These are phyloP conservation scores for Codiaeum variegatum DNA, from an alignment of 441 rosid genomes.

Conservation along the genomic window DNA sequence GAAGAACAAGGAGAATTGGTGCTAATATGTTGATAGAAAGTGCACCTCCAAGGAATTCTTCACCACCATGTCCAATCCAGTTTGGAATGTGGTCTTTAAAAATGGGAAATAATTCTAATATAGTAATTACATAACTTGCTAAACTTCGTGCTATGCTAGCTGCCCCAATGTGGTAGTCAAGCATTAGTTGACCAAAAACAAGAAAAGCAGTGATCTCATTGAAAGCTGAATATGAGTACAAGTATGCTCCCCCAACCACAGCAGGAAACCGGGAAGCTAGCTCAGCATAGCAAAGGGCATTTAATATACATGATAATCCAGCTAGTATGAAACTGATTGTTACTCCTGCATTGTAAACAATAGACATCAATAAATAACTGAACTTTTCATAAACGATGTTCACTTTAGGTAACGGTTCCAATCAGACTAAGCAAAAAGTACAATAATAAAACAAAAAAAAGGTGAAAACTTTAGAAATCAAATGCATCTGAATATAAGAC, in stretches of 20 bases:
- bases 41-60: slow-evolving; percentile 76
- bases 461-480: background rate
- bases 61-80: slow-evolving; percentile 84
- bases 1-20: slow-evolving; percentile 59
- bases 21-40: slow-evolving; percentile 79
- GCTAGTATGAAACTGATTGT: slow-evolving; percentile 86
- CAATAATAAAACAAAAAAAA: background rate
- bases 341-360: slow-evolving; percentile 52
- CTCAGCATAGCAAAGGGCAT: slow-evolving; percentile 93
- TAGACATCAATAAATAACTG: slow-evolving; percentile 1
- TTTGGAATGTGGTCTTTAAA: slow-evolving; percentile 57
- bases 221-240: slow-evolving; percentile 82
- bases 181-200: slow-evolving; percentile 85
- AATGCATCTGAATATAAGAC: background rate
- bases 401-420: background rate
- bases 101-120: slow-evolving; percentile 71
- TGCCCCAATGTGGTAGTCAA: slow-evolving; percentile 94
- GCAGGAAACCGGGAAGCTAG: slow-evolving; percentile 93
- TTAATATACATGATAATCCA: slow-evolving; percentile 81
- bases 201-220: slow-evolving; percentile 91
- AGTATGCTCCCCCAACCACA: slow-evolving; percentile 96
- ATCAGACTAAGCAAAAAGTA: background rate
- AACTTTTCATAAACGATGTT: background rate
- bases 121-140: slow-evolving; percentile 66
- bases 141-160: slow-evolving; percentile 95